Evolutionary conservation across 306 rosid genomes (phyloP).

Genomic region (Malus orientalis): DNA sequence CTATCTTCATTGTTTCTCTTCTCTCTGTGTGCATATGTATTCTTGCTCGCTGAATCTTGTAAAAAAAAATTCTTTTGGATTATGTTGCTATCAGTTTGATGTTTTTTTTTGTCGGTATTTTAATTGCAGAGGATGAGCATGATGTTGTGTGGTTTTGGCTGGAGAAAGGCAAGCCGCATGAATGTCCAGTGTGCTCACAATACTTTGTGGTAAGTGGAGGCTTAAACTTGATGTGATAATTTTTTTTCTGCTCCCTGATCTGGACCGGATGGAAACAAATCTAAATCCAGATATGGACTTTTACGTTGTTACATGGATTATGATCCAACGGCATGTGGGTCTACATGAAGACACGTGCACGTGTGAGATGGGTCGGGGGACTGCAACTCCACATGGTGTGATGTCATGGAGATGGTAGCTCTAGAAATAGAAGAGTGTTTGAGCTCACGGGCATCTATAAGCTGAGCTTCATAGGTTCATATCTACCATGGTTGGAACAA

Average conservation of each 20-base stretch:
- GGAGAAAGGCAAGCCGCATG: slow-evolving; percentile 78
- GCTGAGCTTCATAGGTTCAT: slow-evolving; percentile 1
- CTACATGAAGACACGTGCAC: not conserved
- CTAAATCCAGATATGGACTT: not conserved
- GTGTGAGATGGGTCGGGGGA: not conserved
- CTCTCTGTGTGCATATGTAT: not conserved
- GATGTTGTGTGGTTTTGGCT: slow-evolving; percentile 99
- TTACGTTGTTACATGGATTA: slow-evolving; percentile 1
- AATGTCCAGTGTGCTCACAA: slow-evolving; percentile 91
- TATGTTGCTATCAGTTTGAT: not conserved
- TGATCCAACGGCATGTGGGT: not conserved
- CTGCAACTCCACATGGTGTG: not conserved
- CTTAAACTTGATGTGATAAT: not conserved
- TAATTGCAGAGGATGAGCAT: slow-evolving; percentile 84
- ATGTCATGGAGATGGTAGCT: not conserved
- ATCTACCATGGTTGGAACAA: not conserved
- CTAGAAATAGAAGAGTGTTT: not conserved
- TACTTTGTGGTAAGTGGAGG: slow-evolving; percentile 67
- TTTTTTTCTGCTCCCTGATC: not conserved
- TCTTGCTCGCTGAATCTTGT: slow-evolving; percentile 1
- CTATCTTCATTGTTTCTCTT: slow-evolving; percentile 5
- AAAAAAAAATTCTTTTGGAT: not conserved
- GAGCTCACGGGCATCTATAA: not conserved
- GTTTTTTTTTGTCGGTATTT: slow-evolving; percentile 12
- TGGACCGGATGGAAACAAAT: not conserved